Conservation (phyloP, 768 basidiomycete genomes). For the Macrolepiota albuminosa region DNA sequence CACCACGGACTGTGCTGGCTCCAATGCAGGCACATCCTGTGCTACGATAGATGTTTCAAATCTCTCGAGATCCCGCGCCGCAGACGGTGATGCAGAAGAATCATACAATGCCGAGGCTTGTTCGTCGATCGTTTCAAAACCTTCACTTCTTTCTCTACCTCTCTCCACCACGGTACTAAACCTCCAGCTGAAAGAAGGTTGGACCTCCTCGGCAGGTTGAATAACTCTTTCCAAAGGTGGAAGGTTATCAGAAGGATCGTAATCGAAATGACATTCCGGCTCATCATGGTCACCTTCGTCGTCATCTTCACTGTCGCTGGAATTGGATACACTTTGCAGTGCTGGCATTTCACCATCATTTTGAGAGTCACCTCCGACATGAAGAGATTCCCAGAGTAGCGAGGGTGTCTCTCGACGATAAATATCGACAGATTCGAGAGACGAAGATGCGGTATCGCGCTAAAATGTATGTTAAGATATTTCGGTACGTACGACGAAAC, state of each 20-base stretch:
- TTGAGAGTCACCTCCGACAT: background rate
- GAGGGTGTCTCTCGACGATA: slow-evolving; percentile 4
- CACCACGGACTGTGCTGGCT: background rate
- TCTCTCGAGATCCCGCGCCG: background rate
- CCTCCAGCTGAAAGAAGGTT: background rate
- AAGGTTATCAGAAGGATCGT: background rate
- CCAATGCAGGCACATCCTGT: background rate
- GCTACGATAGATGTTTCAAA: background rate
- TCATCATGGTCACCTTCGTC: slow-evolving; percentile 15
- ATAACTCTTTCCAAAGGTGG: background rate
- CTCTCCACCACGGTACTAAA: slow-evolving; percentile 12
- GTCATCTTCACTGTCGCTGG: slow-evolving; percentile 25
- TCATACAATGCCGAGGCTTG: background rate
- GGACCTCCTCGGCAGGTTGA: background rate
- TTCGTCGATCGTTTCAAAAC: background rate
- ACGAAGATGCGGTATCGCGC: slow-evolving; percentile 7
- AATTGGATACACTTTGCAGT: slow-evolving; percentile 30
- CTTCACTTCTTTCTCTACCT: slow-evolving; percentile 3
- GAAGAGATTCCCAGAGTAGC: slow-evolving; percentile 3
- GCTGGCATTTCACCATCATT: slow-evolving; percentile 31
- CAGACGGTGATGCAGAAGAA: background rate
- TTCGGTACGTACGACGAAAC: background rate
- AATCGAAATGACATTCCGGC: background rate
- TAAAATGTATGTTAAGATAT: slow-evolving; percentile 9
- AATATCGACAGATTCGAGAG: slow-evolving; percentile 7